These are phyloP conservation scores for Rhizophora apiculata DNA, from an alignment of 345 rosid species.

Conservation along the genomic window DNA sequence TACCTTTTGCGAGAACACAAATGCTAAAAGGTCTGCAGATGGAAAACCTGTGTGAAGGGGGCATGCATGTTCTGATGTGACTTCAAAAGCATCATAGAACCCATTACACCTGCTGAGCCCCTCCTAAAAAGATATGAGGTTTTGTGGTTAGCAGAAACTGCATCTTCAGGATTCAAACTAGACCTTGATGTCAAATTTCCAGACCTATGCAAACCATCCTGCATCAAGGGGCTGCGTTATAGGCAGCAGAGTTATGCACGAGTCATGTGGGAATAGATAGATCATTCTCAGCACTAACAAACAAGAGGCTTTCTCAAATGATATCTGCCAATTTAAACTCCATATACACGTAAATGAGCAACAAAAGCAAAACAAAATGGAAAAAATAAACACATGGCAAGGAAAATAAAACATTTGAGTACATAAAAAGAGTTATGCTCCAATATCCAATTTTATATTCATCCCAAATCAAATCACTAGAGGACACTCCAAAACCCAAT, in stretches of 20 bases:
- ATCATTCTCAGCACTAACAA: not conserved
- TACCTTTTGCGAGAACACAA: conserved; percentile 3
- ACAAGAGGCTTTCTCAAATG: conserved; percentile 5
- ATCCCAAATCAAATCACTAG: not conserved
- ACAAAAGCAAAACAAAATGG: not conserved
- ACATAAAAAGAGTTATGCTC: not conserved
- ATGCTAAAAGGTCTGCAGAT: conserved; percentile 10
- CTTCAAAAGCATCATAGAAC: conserved; percentile 85
- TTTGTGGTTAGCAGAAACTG: conserved; percentile 30
- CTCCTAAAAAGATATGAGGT: conserved; percentile 49
- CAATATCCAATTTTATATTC: not conserved
- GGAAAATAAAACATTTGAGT: not conserved
- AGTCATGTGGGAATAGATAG: conserved; percentile 1
- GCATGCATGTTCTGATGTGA: conserved; percentile 77
- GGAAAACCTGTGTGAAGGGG: conserved; percentile 85
- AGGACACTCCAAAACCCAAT: no score
- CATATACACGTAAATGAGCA: not conserved
- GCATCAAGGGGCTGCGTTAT: conserved; percentile 32
- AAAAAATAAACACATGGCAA: not conserved
- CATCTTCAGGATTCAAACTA: conserved; percentile 31
- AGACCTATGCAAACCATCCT: conserved; percentile 26
- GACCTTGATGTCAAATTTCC: conserved; percentile 18
- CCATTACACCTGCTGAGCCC: conserved; percentile 85
- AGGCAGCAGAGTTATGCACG: conserved; percentile 14
- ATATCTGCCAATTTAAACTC: not conserved